Percentiles rank a stretch among this genome's conserved stretches.
Evolutionary conservation across 2,329 filamentous ascomycete species (phyloP).

Genomic region (Penicillium sp.): DNA sequence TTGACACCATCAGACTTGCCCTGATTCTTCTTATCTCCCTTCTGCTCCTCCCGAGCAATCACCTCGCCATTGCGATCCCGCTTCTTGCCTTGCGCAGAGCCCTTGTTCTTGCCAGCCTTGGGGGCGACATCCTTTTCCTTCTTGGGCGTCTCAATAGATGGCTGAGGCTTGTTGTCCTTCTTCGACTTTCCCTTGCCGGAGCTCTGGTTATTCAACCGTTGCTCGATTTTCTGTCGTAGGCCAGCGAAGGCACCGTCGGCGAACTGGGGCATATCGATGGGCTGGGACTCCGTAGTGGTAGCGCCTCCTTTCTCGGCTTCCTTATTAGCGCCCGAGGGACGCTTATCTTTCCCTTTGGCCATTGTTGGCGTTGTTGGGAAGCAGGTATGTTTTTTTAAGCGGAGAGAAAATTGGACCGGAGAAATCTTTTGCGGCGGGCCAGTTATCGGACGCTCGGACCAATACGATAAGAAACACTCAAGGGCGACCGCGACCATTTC

Average conservation of each 20-base stretch:
- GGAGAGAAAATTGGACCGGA: conserved; percentile 23
- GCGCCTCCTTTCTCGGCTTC: conserved; percentile 13
- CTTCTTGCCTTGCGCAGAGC: conserved; percentile 40
- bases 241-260: conserved; percentile 39
- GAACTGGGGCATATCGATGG: conserved; percentile 30
- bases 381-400: conserved; percentile 15
- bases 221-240: conserved; percentile 41
- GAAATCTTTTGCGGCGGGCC: conserved; percentile 26
- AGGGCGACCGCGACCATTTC: conserved; percentile 12
- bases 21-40: conserved; percentile 20
- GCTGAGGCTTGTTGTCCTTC: conserved; percentile 27
- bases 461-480: conserved; percentile 22
- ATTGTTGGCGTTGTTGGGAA: conserved; percentile 23
- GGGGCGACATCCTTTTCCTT: conserved; percentile 22
- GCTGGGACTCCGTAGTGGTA: conserved; percentile 17
- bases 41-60: conserved; percentile 36
- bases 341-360: conserved; percentile 38
- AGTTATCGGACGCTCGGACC: conserved; percentile 25
- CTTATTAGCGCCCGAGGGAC: conserved; percentile 25
- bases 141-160: conserved; percentile 20
- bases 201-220: conserved; percentile 35
- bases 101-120: conserved; percentile 23
- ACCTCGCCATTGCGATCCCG: conserved; percentile 45
- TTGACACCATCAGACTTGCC: conserved; percentile 10
- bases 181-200: conserved; percentile 29